phyloP scores from a whole-genome alignment of 2,329 filamentous ascomycete genomes.

The Talaromyces marneffei region DNA sequence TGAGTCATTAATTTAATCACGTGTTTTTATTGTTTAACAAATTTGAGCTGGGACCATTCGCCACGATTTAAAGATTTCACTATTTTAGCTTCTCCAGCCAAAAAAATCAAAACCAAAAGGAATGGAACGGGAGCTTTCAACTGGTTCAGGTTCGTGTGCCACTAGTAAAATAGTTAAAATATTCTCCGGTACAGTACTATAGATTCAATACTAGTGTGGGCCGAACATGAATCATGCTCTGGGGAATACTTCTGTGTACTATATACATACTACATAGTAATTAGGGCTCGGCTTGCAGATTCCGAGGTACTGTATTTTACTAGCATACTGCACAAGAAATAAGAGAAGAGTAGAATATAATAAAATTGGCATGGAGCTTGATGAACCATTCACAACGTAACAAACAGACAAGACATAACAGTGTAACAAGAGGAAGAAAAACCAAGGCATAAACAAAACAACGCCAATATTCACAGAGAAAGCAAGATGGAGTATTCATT shows the following conservation, averaged over 20 bases:
- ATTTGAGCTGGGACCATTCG: neutral
- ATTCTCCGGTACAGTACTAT: neutral
- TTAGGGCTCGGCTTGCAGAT: neutral
- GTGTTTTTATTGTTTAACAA: neutral
- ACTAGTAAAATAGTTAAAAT: neutral
- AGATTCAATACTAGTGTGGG: neutral
- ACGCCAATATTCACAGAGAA: slow-evolving; percentile 2
- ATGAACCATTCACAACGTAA: neutral
- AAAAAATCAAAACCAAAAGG: neutral
- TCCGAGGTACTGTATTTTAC: neutral
- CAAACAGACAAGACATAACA: neutral
- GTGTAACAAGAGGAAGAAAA: neutral
- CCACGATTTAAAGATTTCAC: neutral
- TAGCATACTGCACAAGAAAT: neutral
- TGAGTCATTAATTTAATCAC: slow-evolving; percentile 13
- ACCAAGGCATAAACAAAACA: neutral
- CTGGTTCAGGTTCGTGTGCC: neutral
- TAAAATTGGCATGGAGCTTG: neutral
- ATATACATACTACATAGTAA: too few relatives aligned
- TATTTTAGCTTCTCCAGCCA: neutral
- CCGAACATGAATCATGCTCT: neutral
- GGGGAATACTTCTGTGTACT: too few relatives aligned
- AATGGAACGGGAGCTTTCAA: neutral
- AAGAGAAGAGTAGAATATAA: neutral
- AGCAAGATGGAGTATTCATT: neutral